Base-by-base conservation (phyloP, 1,139 yeast genomes). In the Suhomyces maxii region DNA sequence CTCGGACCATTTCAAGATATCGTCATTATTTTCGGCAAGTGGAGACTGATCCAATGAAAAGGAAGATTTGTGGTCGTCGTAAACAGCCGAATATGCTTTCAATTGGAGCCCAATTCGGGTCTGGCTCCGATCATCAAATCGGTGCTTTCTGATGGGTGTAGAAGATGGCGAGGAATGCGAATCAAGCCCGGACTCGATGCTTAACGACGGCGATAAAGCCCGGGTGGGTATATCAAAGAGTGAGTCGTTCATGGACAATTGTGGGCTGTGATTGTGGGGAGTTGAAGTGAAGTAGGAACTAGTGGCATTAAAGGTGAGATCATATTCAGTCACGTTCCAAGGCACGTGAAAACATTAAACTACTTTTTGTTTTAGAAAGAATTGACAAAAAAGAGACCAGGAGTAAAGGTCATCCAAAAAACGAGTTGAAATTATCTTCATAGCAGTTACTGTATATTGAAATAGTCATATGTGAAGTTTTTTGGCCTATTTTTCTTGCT, bases 81-180 rank as follows among this genome's bases (percentile, higher is more conserved):
- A 36, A 31, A 18, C 43, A 31, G 34, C 36, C 8, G 33, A 36
- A 32, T 48, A 50, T 6, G 50, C 41, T 34, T 44, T 46, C 30
- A 67, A 50, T 8, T 64, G 55, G 26, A 58, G 42, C 40, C 69
- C 62, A 36, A 68, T 52, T 34, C 53, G 50, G 4, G 77, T 69
- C 36, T 63, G 69, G 8, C 76, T 63, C 28, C 78, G 57, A 51
- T 72, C 77, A 53, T 73, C 79, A 49, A 73, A 73, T 28, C 64
- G 59, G 9, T 49, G 58, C 46, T 62, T 64, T 34, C 53, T 51
- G 31, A 54, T 44, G 13, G 52, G 46, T 2, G 41, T 28, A 8
- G 41, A 37, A 7, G 39, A 31, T 8, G 30, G 8, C 6, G 49
- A 42, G 7, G 42, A 31, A 3, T 14, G 14, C 26, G 46, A 40